These are phyloP conservation scores for Heliocybe sulcata DNA, from an alignment of 1,284 basidiomycete genomes.

Conservation along the genomic window DNA sequence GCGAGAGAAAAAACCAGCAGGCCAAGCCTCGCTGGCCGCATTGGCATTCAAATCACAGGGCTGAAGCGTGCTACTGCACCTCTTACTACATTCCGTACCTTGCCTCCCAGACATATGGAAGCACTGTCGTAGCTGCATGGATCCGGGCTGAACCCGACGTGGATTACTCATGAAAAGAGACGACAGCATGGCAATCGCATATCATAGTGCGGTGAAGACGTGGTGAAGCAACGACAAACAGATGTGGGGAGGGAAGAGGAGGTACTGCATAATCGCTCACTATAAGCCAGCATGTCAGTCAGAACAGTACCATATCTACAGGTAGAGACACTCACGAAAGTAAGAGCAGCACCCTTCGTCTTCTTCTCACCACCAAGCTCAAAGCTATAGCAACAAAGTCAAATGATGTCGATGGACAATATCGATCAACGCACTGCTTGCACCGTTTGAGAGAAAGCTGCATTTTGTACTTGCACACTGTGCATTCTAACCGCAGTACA, in stretches of 20 bases:
- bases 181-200: constrained; percentile 1
- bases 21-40: no score
- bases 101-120: no score
- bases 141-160: background rate
- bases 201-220: background rate
- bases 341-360: constrained; percentile 93
- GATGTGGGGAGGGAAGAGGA: background rate
- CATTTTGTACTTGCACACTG: constrained; percentile 98
- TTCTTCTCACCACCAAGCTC: constrained; percentile 99
- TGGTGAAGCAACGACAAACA: background rate
- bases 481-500: constrained; percentile 96
- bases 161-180: background rate
- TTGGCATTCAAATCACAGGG: no score
- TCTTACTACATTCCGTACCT: no score
- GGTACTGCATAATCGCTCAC: background rate
- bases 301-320: background rate
- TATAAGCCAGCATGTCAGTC: background rate
- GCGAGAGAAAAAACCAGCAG: no score
- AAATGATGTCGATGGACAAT: constrained; percentile 2
- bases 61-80: no score
- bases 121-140: background rate
- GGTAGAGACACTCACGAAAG: constrained; percentile 61
- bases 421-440: constrained; percentile 79
- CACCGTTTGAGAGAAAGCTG: constrained; percentile 95
- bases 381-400: constrained; percentile 59